Evolutionary conservation across 1,139 yeast genomes (phyloP).

Genomic region (Hansenula lynferdii): DNA sequence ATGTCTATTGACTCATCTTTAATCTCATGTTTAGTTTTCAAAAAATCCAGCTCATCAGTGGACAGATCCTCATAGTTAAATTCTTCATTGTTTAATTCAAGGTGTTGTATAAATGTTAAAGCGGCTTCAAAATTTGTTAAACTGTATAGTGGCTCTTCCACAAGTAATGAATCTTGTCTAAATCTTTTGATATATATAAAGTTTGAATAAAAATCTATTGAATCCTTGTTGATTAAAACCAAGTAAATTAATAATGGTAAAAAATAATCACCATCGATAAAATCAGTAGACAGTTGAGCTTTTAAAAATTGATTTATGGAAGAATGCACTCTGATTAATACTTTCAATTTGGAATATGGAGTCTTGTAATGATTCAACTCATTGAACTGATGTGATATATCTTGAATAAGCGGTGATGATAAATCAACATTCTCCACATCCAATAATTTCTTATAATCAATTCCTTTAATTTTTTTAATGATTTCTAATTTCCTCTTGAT

Average conservation of each 20-base stretch:
- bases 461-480: constrained; percentile 8
- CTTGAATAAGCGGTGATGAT: constrained; percentile 3
- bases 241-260: constrained; percentile 51
- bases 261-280: constrained; percentile 40
- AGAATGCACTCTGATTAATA: constrained; percentile 13
- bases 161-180: constrained; percentile 39
- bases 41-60: background rate
- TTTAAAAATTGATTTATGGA: constrained; percentile 9
- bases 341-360: constrained; percentile 14
- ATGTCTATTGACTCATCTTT: constrained; percentile 1
- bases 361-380: constrained; percentile 7
- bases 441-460: constrained; percentile 14
- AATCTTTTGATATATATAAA: constrained; percentile 51
- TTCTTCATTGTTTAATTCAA: constrained; percentile 4
- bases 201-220: constrained; percentile 42
- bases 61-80: background rate
- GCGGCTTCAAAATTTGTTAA: constrained; percentile 65
- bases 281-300: constrained; percentile 1
- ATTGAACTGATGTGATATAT: constrained; percentile 7
- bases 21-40: background rate
- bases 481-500: constrained; percentile 12
- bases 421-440: constrained; percentile 17
- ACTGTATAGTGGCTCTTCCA: constrained; percentile 52
- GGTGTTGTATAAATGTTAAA: constrained; percentile 41
- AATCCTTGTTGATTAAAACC: constrained; percentile 35